phyloP scores from a whole-genome alignment of 1,139 yeast species.

The Citeromyces hawaiiensis region DNA sequence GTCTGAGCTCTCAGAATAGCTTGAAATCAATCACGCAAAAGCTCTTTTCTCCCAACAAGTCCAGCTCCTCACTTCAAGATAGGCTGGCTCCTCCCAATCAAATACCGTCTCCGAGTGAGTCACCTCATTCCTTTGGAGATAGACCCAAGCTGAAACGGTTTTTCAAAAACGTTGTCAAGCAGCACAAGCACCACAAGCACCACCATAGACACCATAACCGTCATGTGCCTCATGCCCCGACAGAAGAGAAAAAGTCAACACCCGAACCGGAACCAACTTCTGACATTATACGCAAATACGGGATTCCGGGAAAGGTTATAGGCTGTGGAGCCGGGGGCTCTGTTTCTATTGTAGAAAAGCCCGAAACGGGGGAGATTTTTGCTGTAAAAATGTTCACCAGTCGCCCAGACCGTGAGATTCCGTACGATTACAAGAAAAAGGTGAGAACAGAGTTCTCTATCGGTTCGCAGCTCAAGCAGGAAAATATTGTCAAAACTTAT shows the following conservation, averaged over 20 bases:
- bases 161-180: conserved; percentile 10
- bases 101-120: neutral
- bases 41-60: neutral
- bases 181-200: neutral
- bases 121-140: neutral
- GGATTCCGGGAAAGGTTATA: conserved; percentile 41
- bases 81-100: neutral
- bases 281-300: conserved; percentile 30
- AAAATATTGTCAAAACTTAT: conserved; percentile 48
- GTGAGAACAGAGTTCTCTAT: conserved; percentile 56
- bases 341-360: conserved; percentile 42
- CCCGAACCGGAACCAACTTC: neutral
- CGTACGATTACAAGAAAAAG: conserved; percentile 41
- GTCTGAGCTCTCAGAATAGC: neutral
- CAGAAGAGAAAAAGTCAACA: too few species aligned
- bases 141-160: conserved; percentile 11
- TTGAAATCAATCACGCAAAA: neutral
- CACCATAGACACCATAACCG: neutral
- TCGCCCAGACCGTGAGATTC: conserved; percentile 35
- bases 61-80: neutral
- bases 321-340: conserved; percentile 79
- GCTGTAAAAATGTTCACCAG: conserved; percentile 63
- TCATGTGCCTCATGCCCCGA: too few species aligned
- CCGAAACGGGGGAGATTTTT: conserved; percentile 33
- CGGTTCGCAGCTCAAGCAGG: conserved; percentile 47